Percentiles rank a stretch among this genome's conserved stretches.
These are phyloP conservation scores for Microdochium trichocladiopsis DNA, from an alignment of 2,329 filamentous ascomycete species.

Conservation along the genomic window DNA sequence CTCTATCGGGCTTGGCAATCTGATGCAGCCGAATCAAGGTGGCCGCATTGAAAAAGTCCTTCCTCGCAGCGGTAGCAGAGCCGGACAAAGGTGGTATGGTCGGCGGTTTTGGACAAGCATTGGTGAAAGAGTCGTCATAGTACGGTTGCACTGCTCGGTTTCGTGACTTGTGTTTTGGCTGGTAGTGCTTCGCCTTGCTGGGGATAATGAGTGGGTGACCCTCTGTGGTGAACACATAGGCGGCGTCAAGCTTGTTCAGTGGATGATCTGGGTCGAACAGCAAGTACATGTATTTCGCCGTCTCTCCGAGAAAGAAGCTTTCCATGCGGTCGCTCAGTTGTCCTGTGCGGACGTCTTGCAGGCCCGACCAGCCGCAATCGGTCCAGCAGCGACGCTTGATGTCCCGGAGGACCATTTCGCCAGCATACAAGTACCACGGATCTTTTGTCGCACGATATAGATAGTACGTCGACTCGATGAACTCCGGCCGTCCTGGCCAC, in stretches of 20 bases:
- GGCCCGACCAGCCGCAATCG: slow-evolving; percentile 85
- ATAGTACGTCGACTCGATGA: slow-evolving; percentile 94
- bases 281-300: slow-evolving; percentile 89
- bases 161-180: slow-evolving; percentile 13
- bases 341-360: slow-evolving; percentile 75
- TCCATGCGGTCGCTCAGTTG: slow-evolving; percentile 95
- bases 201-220: slow-evolving; percentile 90
- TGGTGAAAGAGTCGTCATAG: slow-evolving; percentile 38
- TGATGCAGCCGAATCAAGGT: slow-evolving; percentile 76
- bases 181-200: slow-evolving; percentile 24
- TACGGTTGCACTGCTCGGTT: slow-evolving; percentile 23
- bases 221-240: slow-evolving; percentile 93
- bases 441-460: slow-evolving; percentile 91
- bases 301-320: slow-evolving; percentile 96
- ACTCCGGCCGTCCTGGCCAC: slow-evolving; percentile 95
- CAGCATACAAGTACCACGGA: slow-evolving; percentile 92
- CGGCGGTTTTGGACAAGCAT: slow-evolving; percentile 61
- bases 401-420: slow-evolving; percentile 89
- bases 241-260: slow-evolving; percentile 76
- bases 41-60: slow-evolving; percentile 83
- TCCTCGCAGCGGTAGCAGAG: slow-evolving; percentile 71
- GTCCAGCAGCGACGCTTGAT: slow-evolving; percentile 86
- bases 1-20: slow-evolving; percentile 57
- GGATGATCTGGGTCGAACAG: slow-evolving; percentile 83
- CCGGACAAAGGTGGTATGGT: slow-evolving; percentile 57